phyloP scores from a whole-genome alignment of 1,139 yeast species.

The Pneumocystis murina region DNA sequence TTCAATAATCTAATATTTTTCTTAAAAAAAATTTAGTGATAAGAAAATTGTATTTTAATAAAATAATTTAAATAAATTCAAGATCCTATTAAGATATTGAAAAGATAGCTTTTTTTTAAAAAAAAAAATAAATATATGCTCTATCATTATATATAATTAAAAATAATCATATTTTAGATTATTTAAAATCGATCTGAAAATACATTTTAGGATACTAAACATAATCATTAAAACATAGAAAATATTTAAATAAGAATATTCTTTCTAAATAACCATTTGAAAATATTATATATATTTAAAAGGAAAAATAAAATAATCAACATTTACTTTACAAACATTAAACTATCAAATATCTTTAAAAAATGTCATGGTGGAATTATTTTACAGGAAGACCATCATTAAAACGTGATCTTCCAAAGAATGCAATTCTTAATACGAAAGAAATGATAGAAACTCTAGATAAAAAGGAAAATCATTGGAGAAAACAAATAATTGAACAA shows the following conservation, averaged over 20 bases:
- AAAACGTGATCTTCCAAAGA: conserved; percentile 55
- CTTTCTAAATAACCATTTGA: no score
- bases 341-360: neutral
- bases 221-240: neutral
- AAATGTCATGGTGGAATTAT: neutral
- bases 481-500: conserved; percentile 70
- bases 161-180: neutral
- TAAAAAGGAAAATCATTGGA: conserved; percentile 71
- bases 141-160: neutral
- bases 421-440: conserved; percentile 79
- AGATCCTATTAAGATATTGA: neutral
- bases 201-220: neutral
- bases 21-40: neutral
- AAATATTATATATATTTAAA: no score
- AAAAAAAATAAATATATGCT: neutral
- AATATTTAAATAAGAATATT: no score
- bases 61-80: neutral
- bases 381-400: neutral
- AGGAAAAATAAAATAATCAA: no score
- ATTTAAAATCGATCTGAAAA: neutral
- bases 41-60: neutral
- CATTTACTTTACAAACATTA: neutral
- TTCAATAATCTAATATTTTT: neutral
- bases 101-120: neutral
- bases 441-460: conserved; percentile 77